Evolutionary conservation across 768 basidiomycete species (phyloP).

Genomic region (Pisolithus marmoratus): DNA sequence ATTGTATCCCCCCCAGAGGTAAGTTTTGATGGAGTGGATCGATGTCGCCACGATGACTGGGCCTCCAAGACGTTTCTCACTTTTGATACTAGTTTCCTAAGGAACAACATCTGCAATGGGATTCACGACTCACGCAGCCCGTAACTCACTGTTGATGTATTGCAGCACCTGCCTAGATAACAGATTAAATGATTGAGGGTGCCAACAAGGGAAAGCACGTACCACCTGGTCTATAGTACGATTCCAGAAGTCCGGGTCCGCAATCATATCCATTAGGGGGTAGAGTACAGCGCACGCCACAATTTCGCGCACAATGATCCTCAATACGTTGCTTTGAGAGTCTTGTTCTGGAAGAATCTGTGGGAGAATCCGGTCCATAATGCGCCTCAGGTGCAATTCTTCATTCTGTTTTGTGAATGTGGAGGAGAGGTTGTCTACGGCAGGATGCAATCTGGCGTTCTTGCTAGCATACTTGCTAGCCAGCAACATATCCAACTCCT

Average conservation of each 20-base stretch:
- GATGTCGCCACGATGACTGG: slow-evolving; percentile 56
- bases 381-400: slow-evolving; percentile 72
- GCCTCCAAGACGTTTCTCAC: slow-evolving; percentile 81
- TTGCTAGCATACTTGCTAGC: slow-evolving; percentile 72
- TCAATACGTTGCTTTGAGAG: slow-evolving; percentile 60
- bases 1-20: slow-evolving; percentile 58
- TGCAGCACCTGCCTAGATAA: slow-evolving; percentile 52
- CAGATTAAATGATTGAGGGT: slow-evolving; percentile 7
- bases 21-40: slow-evolving; percentile 35
- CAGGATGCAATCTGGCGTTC: slow-evolving; percentile 71
- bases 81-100: slow-evolving; percentile 79
- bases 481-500: slow-evolving; percentile 81
- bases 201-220: slow-evolving; percentile 28
- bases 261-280: slow-evolving; percentile 87
- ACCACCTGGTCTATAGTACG: slow-evolving; percentile 87
- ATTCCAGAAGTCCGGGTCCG: slow-evolving; percentile 98
- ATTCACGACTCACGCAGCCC: slow-evolving; percentile 3
- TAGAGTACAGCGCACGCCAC: slow-evolving; percentile 75
- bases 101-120: slow-evolving; percentile 1
- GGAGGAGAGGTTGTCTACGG: slow-evolving; percentile 83
- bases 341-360: slow-evolving; percentile 74
- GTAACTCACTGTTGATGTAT: slow-evolving; percentile 57
- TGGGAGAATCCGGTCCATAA: slow-evolving; percentile 69
- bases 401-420: slow-evolving; percentile 87
- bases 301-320: slow-evolving; percentile 75